A percentile compares a stretch with the other conserved stretches of the same genome.
phyloP scores from a whole-genome alignment of 1,284 basidiomycete species.

The Sanghuangporus weigelae region DNA sequence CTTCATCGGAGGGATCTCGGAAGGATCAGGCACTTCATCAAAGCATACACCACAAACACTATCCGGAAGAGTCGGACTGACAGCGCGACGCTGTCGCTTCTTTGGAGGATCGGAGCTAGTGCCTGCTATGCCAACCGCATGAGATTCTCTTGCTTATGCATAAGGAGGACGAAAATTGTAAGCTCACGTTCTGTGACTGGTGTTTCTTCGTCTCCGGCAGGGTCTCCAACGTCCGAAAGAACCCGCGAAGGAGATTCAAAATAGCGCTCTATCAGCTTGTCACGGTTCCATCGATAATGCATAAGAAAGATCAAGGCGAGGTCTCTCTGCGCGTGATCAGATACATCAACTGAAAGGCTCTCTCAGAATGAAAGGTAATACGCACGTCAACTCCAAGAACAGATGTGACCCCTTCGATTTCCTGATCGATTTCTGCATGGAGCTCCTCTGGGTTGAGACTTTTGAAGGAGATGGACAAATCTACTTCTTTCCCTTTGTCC shows the following conservation, averaged over 20 bases:
- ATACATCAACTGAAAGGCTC: slow-evolving; percentile 1
- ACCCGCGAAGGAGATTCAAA: slow-evolving; percentile 45
- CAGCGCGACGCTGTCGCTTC: slow-evolving; percentile 27
- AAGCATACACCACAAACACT: slow-evolving; percentile 49
- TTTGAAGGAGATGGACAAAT: neutral
- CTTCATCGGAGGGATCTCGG: slow-evolving; percentile 37
- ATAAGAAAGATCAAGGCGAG: slow-evolving; percentile 56
- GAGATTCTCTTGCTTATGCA: neutral
- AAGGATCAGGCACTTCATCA: slow-evolving; percentile 27
- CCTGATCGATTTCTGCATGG: slow-evolving; percentile 38
- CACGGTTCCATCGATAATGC: slow-evolving; percentile 62
- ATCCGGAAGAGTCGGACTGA: slow-evolving; percentile 16
- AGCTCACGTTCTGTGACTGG: neutral
- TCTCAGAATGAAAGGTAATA: slow-evolving; percentile 18
- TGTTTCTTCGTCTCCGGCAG: slow-evolving; percentile 13
- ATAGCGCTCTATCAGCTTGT: slow-evolving; percentile 52
- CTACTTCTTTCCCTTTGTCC: slow-evolving; percentile 27
- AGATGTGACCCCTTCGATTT: slow-evolving; percentile 41
- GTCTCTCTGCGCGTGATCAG: slow-evolving; percentile 27
- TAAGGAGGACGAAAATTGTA: neutral
- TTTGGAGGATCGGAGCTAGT: slow-evolving; percentile 18
- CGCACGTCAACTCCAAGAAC: slow-evolving; percentile 47
- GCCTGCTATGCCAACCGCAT: slow-evolving; percentile 1
- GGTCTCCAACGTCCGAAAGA: slow-evolving; percentile 33
- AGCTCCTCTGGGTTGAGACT: slow-evolving; percentile 36